A percentile compares a stretch with the other conserved stretches of the same genome.
Evolutionary conservation across 2,329 filamentous ascomycete genomes (phyloP).

Genomic region (Xylariaceae sp.): DNA sequence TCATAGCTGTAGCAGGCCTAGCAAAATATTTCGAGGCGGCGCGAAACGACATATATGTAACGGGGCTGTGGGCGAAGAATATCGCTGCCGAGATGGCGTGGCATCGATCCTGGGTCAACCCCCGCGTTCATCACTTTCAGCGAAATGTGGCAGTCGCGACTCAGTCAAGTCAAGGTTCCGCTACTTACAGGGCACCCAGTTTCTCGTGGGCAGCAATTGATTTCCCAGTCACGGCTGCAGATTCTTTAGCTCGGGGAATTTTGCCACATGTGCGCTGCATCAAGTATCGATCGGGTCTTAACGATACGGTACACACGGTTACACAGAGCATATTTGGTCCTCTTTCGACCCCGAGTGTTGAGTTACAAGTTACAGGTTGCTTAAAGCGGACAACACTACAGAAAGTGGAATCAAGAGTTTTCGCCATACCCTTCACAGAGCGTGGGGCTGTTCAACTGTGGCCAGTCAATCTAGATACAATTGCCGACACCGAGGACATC

Average conservation of each 20-base stretch:
- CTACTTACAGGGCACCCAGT: background rate
- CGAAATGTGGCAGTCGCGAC: background rate
- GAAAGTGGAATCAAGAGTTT: background rate
- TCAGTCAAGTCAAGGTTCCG: background rate
- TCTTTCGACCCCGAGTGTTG: background rate
- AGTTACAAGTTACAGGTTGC: background rate
- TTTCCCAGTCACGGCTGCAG: background rate
- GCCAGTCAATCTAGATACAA: background rate
- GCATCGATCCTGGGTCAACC: background rate
- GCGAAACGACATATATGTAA: background rate
- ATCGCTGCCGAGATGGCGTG: background rate
- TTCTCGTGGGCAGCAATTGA: background rate
- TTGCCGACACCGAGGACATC: background rate
- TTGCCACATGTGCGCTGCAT: background rate
- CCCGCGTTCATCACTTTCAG: background rate
- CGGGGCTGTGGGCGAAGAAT: background rate
- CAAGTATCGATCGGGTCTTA: background rate
- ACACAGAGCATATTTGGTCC: background rate
- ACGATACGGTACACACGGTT: background rate
- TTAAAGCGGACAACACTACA: background rate
- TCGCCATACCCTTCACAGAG: background rate
- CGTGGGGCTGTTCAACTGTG: background rate
- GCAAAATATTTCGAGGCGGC: background rate
- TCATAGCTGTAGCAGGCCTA: background rate
- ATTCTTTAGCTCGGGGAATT: background rate